A percentile compares a stretch with the other conserved stretches of the same genome.
Conservation (phyloP, 75 land plant genomes). For the Selaginella tamariscina region DNA sequence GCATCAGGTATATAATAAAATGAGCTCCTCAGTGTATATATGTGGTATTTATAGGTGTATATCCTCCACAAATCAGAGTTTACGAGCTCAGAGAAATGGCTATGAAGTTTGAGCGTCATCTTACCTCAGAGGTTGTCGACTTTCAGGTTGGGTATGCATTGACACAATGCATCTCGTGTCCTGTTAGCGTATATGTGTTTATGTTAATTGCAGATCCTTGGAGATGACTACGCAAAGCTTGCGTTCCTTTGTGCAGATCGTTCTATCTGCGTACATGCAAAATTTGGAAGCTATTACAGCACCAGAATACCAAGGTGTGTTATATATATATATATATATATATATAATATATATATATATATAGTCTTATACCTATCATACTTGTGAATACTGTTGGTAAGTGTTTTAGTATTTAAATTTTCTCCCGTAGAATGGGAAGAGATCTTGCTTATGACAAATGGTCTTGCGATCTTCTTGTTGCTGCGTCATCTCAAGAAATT, state of each 20-base stretch:
- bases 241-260: constrained; percentile 98
- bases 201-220: constrained; percentile 38
- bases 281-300: constrained; percentile 87
- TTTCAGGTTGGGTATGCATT: constrained; percentile 49
- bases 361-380: no score
- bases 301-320: constrained; percentile 73
- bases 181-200: background rate
- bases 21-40: background rate
- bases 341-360: no score
- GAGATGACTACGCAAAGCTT: constrained; percentile 88
- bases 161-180: background rate
- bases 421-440: constrained; percentile 77
- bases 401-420: no score
- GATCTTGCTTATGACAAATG: constrained; percentile 83
- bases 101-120: constrained; percentile 88
- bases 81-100: constrained; percentile 71
- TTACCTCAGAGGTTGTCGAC: constrained; percentile 74
- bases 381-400: no score
- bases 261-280: constrained; percentile 82
- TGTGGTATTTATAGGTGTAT: constrained; percentile 42
- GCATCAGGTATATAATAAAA: constrained; percentile 50
- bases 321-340: background rate
- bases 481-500: constrained; percentile 92
- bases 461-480: constrained; percentile 89
- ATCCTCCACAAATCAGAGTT: constrained; percentile 91